phyloP scores from a whole-genome alignment of 2,329 filamentous ascomycete species.

The Westerdykella sp. region DNA sequence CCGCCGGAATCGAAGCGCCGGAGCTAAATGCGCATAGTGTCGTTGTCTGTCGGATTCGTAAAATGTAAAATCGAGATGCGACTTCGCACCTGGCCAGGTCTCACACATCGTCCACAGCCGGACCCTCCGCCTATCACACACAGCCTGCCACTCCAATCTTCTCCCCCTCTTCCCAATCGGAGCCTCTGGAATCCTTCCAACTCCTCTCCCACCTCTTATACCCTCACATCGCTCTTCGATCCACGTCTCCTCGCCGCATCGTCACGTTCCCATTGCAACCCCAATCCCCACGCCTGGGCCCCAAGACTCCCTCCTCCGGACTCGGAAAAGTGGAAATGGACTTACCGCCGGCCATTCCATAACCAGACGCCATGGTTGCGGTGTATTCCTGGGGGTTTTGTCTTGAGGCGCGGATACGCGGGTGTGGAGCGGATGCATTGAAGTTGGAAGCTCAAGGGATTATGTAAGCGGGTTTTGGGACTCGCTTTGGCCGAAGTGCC shows the following conservation, averaged over 20 bases:
- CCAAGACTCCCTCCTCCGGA: conserved; percentile 1
- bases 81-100: no score
- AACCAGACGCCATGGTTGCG: conserved; percentile 69
- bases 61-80: background rate
- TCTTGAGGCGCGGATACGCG: background rate
- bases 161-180: no score
- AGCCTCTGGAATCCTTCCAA: no score
- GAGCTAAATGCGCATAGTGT: no score
- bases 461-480: conserved; percentile 4
- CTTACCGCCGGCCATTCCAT: conserved; percentile 73
- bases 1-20: no score
- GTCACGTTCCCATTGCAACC: conserved; percentile 10
- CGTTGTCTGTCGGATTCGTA: background rate
- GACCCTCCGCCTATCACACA: no score
- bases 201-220: background rate
- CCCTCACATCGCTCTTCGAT: background rate
- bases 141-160: no score
- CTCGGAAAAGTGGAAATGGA: conserved; percentile 11
- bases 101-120: no score
- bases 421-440: background rate
- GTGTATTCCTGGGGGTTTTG: conserved; percentile 24
- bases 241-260: conserved; percentile 9
- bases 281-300: conserved; percentile 4
- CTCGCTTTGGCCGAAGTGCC: background rate
- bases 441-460: conserved; percentile 4